Percentiles rank a stretch among this genome's conserved stretches.
These are phyloP conservation scores for Miamiensis avidus DNA, from an alignment of 169 alveolate genomes.

Conservation along the genomic window DNA sequence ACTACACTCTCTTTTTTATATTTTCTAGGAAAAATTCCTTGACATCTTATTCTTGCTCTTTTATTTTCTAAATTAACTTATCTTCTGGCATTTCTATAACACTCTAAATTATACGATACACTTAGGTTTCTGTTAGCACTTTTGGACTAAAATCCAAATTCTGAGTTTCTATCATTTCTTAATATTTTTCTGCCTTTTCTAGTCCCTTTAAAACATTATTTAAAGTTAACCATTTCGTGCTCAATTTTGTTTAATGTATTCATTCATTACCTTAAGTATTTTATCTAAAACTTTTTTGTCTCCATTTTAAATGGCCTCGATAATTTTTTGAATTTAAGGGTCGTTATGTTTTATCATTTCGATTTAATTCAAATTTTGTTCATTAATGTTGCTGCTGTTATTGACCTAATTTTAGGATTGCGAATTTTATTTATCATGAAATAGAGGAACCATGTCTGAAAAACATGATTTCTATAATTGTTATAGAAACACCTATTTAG, in stretches of 20 bases:
- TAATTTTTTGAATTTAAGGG: not conserved
- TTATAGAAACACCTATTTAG: too few relatives aligned
- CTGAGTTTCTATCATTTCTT: not conserved
- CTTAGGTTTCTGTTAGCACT: slow-evolving; percentile 23
- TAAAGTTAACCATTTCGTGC: not conserved
- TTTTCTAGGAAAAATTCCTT: not conserved
- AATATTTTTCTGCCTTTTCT: not conserved
- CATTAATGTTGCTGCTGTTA: not conserved
- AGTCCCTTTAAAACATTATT: too few relatives aligned
- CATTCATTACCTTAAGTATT: not conserved
- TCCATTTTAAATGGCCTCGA: not conserved
- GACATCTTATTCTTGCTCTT: not conserved
- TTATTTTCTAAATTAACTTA: not conserved
- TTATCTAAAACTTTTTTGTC: not conserved
- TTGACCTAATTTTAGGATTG: not conserved
- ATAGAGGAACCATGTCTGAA: too few relatives aligned
- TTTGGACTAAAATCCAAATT: not conserved
- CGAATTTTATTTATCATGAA: not conserved
- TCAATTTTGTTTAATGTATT: too few relatives aligned
- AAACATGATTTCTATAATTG: too few relatives aligned
- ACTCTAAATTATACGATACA: slow-evolving; percentile 6
- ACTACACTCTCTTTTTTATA: slow-evolving; percentile 7
- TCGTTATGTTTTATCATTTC: not conserved
- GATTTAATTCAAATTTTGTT: not conserved
- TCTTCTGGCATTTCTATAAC: slow-evolving; percentile 23